These are phyloP conservation scores for Trichoderma semiorbis DNA, from an alignment of 2,329 filamentous ascomycete species.

Conservation along the genomic window DNA sequence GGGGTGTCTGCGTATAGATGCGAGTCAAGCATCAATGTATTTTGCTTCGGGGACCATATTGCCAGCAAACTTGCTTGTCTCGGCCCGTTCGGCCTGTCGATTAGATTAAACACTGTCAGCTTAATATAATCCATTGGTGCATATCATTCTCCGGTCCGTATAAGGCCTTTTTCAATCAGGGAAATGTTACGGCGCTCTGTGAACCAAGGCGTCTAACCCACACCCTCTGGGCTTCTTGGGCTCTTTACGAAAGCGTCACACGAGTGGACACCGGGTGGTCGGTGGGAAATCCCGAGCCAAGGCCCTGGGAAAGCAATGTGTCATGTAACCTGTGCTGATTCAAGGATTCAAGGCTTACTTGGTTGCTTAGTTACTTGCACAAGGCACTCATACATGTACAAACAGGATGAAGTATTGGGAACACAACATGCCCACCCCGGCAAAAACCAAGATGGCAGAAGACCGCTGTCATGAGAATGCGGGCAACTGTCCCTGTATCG, in stretches of 20 bases:
- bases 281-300: neutral
- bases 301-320: neutral
- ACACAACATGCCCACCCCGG: neutral
- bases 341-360: neutral
- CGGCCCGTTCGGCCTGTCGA: constrained; percentile 1
- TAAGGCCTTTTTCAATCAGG: neutral
- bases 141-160: neutral
- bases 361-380: neutral
- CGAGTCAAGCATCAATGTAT: neutral
- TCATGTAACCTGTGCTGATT: neutral
- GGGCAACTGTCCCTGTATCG: neutral
- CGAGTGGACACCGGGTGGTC: neutral
- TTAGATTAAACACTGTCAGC: neutral
- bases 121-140: neutral
- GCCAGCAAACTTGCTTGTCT: neutral
- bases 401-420: neutral
- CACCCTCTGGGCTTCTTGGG: neutral
- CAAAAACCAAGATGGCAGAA: neutral
- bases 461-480: neutral
- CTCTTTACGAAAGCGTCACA: neutral
- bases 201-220: neutral
- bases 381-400: neutral
- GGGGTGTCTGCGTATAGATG: neutral
- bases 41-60: neutral
- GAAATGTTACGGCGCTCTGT: neutral